Evolutionary conservation across 2,329 filamentous ascomycete genomes (phyloP).

Genomic region (Clonostachys sp.): DNA sequence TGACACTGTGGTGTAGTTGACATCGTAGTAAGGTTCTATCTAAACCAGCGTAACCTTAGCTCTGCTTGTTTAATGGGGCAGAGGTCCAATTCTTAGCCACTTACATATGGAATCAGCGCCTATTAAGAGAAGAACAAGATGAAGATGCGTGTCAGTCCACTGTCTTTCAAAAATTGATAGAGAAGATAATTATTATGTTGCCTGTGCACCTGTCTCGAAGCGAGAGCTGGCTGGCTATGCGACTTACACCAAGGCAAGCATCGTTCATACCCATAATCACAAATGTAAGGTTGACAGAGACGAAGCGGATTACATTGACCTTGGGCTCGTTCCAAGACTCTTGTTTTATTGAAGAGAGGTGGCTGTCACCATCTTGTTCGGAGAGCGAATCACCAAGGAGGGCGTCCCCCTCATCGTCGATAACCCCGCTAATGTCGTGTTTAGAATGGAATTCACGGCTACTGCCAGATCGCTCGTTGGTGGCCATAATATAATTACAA

Average conservation of each 20-base stretch:
- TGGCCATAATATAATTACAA: no score
- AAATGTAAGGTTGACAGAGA: constrained; percentile 57
- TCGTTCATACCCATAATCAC: constrained; percentile 67
- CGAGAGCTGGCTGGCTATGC: neutral
- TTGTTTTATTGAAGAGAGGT: neutral
- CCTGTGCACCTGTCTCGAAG: neutral
- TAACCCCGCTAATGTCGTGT: no score
- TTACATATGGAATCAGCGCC: constrained; percentile 42
- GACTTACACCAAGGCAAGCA: constrained; percentile 55
- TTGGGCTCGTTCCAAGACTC: constrained; percentile 55
- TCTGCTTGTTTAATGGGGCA: neutral
- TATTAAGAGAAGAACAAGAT: constrained; percentile 15
- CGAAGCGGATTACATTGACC: constrained; percentile 53
- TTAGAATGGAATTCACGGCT: no score
- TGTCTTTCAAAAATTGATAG: no score
- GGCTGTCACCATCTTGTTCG: no score
- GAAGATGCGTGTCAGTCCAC: neutral
- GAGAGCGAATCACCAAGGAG: no score
- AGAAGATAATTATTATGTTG: no score
- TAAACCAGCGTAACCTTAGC: constrained; percentile 13
- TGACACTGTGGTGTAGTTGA: constrained; percentile 60
- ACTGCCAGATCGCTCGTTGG: no score
- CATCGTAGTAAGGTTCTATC: constrained; percentile 57
- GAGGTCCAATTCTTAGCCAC: constrained; percentile 9
- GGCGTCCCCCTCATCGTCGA: no score